Conservation (phyloP, 2,329 filamentous ascomycete genomes). For the Scedosporium apiospermum region DNA sequence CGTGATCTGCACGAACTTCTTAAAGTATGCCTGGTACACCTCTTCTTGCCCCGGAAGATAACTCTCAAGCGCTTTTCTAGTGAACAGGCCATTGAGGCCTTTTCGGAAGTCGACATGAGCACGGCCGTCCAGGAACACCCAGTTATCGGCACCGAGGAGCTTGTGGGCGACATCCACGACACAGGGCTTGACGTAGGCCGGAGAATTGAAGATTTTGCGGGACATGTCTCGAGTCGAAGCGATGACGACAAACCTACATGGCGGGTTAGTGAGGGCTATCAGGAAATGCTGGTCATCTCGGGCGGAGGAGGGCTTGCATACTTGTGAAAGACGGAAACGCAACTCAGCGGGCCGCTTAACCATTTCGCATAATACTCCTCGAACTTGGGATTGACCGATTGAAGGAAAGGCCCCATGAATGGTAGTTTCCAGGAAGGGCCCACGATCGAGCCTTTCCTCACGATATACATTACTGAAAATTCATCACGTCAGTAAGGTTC, state of each 20-base stretch:
- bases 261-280: not conserved
- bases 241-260: slow-evolving; percentile 81
- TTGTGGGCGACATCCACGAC: slow-evolving; percentile 93
- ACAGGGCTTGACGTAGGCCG: slow-evolving; percentile 84
- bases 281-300: not conserved
- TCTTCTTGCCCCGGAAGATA: slow-evolving; percentile 92
- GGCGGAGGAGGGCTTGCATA: slow-evolving; percentile 31
- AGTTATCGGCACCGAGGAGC: slow-evolving; percentile 84
- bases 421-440: slow-evolving; percentile 69
- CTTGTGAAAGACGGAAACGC: slow-evolving; percentile 99
- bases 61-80: slow-evolving; percentile 72
- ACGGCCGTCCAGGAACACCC: slow-evolving; percentile 95
- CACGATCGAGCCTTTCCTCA: slow-evolving; percentile 65
- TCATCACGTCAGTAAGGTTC: not conserved
- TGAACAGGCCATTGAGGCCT: slow-evolving; percentile 90
- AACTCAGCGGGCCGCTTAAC: slow-evolving; percentile 83
- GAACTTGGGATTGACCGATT: slow-evolving; percentile 88
- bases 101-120: slow-evolving; percentile 95
- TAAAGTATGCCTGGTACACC: slow-evolving; percentile 81
- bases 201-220: slow-evolving; percentile 94
- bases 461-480: slow-evolving; percentile 59
- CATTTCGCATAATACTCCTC: slow-evolving; percentile 87
- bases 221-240: slow-evolving; percentile 91
- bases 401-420: slow-evolving; percentile 90
- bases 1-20: slow-evolving; percentile 67